phyloP scores from a whole-genome alignment of 2,329 filamentous ascomycete genomes.

The Fusarium hostae region DNA sequence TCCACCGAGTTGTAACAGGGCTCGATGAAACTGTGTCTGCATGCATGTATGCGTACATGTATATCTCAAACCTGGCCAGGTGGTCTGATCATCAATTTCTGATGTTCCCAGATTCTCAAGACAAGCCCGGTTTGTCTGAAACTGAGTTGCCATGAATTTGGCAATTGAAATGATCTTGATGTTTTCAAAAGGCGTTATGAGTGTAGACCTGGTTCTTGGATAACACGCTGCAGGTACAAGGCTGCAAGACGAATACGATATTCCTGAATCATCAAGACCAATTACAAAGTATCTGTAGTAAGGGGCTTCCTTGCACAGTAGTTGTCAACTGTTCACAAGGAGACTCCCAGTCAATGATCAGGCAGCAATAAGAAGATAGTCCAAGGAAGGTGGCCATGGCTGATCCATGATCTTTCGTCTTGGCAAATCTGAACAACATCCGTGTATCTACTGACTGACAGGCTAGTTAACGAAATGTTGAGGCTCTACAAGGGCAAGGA shows the following conservation, averaged over 20 bases:
- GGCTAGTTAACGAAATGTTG: not conserved
- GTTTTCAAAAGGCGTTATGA: slow-evolving; percentile 9
- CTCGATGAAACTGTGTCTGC: not conserved
- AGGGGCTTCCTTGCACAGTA: not conserved
- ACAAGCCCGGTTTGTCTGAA: too few relatives aligned
- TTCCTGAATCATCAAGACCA: not conserved
- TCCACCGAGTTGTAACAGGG: not conserved
- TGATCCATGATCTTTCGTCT: not conserved
- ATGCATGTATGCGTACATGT: not conserved
- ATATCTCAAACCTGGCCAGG: not conserved
- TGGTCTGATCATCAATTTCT: not conserved
- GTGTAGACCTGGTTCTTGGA: not conserved
- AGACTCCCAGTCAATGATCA: not conserved
- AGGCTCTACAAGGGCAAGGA: not conserved
- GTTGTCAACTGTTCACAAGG: not conserved
- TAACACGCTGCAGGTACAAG: not conserved
- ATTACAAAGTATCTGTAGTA: not conserved
- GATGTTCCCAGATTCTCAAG: not conserved
- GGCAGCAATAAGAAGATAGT: not conserved
- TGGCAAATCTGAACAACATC: not conserved
- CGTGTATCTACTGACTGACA: not conserved
- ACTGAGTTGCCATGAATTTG: not conserved
- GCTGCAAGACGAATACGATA: not conserved
- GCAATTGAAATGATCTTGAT: not conserved
- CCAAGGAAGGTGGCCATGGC: not conserved